These are phyloP conservation scores for Daldinia sp. DNA, from an alignment of 2,329 filamentous ascomycete species.

Conservation along the genomic window DNA sequence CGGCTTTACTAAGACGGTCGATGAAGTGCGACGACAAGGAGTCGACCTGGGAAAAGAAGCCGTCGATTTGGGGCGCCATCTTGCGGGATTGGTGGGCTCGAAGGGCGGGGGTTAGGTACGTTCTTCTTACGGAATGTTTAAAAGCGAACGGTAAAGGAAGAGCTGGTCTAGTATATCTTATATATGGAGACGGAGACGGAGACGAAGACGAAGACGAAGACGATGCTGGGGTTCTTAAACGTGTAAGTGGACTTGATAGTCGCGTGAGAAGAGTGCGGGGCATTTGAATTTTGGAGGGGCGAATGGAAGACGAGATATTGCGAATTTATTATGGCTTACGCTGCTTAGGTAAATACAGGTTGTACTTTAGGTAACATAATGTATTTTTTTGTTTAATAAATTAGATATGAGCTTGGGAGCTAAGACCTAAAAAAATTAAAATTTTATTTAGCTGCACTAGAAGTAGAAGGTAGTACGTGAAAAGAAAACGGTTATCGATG, in stretches of 20 bases:
- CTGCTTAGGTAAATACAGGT: too few species aligned
- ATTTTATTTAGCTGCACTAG: conserved; percentile 6
- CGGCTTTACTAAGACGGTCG: conserved; percentile 86
- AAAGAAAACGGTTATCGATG: conserved; percentile 22
- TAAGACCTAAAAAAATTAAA: conserved; percentile 7
- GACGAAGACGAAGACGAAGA: too few species aligned
- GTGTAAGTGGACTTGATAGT: conserved; percentile 16
- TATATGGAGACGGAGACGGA: conserved; percentile 11
- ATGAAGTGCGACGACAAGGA: conserved; percentile 81
- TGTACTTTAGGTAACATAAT: too few species aligned
- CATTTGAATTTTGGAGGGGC: conserved; percentile 33
- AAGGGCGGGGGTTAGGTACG: conserved; percentile 63
- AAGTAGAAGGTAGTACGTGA: conserved; percentile 25
- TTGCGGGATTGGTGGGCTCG: conserved; percentile 69
- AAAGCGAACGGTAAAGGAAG: conserved; percentile 1
- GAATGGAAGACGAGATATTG: conserved; percentile 29
- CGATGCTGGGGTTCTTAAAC: conserved; percentile 13
- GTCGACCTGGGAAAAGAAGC: conserved; percentile 94
- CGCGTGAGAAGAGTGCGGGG: conserved; percentile 38
- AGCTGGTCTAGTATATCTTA: conserved; percentile 8
- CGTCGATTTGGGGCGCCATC: conserved; percentile 91
- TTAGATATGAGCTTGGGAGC: neutral
- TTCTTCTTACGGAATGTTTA: conserved; percentile 34
- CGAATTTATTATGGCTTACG: neutral
- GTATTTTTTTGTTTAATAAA: too few species aligned